These are phyloP conservation scores for Sanghuangporus weigelae DNA, from an alignment of 1,284 basidiomycete genomes.

Conservation along the genomic window DNA sequence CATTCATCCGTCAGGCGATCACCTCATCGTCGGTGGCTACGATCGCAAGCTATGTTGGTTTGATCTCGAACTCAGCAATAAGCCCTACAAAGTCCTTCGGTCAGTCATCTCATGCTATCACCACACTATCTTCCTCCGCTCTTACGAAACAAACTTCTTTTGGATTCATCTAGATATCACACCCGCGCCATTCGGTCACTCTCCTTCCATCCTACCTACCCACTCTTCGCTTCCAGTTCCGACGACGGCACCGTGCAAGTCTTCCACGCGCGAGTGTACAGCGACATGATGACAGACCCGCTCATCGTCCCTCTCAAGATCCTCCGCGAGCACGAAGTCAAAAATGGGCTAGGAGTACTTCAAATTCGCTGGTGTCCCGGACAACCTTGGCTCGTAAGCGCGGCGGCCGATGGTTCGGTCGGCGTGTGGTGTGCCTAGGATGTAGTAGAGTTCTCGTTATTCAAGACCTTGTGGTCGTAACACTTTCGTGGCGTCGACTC, in stretches of 20 bases:
- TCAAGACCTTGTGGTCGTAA: too few relatives aligned
- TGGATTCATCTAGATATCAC: constrained; percentile 69
- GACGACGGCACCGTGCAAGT: constrained; percentile 97
- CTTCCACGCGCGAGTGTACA: constrained; percentile 94
- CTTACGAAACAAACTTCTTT: constrained; percentile 19
- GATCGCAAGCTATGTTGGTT: constrained; percentile 99
- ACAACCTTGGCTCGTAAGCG: constrained; percentile 91
- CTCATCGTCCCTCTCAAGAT: constrained; percentile 98
- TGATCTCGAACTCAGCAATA: constrained; percentile 91
- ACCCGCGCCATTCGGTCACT: constrained; percentile 87
- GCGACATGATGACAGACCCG: constrained; percentile 92
- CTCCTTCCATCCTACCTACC: constrained; percentile 90
- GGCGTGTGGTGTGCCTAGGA: constrained; percentile 70
- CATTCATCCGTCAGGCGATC: constrained; percentile 92
- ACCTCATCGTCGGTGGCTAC: constrained; percentile 95
- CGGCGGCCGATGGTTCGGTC: constrained; percentile 89
- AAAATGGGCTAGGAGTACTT: constrained; percentile 86
- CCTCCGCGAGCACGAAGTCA: constrained; percentile 81
- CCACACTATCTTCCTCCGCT: background rate
- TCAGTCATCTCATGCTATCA: constrained; percentile 26
- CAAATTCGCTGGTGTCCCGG: constrained; percentile 86
- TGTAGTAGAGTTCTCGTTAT: background rate
- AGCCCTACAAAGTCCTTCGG: constrained; percentile 95
- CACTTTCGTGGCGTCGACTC: too few relatives aligned
- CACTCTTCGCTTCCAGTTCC: constrained; percentile 91